Evolutionary conservation across 1,284 basidiomycete species (phyloP).

Genomic region (Grifola frondosa): DNA sequence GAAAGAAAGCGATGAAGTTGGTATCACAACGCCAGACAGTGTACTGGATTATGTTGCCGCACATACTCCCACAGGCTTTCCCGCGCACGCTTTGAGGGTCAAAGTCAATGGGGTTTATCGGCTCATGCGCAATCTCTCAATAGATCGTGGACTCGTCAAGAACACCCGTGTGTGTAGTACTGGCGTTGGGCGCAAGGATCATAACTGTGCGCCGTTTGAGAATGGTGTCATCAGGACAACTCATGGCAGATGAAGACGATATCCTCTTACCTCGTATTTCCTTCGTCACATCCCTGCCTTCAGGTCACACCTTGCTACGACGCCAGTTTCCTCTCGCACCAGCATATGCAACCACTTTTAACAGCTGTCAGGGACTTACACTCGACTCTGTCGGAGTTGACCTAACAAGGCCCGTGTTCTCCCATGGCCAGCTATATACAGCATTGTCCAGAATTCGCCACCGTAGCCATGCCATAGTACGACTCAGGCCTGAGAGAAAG

Average conservation of each 20-base stretch:
- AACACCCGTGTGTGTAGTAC: constrained; percentile 31
- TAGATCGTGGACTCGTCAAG: constrained; percentile 34
- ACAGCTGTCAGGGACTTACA: constrained; percentile 38
- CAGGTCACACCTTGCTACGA: constrained; percentile 27
- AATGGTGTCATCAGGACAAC: not conserved
- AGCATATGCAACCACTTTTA: constrained; percentile 39
- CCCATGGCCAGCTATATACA: constrained; percentile 40
- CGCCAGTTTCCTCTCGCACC: constrained; percentile 36
- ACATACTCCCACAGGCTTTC: constrained; percentile 23
- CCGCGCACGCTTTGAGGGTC: constrained; percentile 23
- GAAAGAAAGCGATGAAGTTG: constrained; percentile 23
- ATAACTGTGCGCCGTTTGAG: constrained; percentile 22
- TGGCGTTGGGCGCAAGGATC: constrained; percentile 17
- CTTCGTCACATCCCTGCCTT: constrained; percentile 23
- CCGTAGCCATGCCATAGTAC: constrained; percentile 13
- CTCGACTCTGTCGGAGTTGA: constrained; percentile 33
- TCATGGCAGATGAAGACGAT: too few species aligned
- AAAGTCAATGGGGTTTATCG: constrained; percentile 29
- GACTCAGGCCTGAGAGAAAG: not conserved
- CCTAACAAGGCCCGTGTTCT: constrained; percentile 30
- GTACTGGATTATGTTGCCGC: constrained; percentile 26
- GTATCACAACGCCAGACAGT: constrained; percentile 5
- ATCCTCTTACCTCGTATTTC: constrained; percentile 31
- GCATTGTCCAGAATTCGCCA: constrained; percentile 32
- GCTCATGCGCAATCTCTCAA: constrained; percentile 33